phyloP scores from a whole-genome alignment of 169 alveolate species.

The Plasmodium falciparum region DNA sequence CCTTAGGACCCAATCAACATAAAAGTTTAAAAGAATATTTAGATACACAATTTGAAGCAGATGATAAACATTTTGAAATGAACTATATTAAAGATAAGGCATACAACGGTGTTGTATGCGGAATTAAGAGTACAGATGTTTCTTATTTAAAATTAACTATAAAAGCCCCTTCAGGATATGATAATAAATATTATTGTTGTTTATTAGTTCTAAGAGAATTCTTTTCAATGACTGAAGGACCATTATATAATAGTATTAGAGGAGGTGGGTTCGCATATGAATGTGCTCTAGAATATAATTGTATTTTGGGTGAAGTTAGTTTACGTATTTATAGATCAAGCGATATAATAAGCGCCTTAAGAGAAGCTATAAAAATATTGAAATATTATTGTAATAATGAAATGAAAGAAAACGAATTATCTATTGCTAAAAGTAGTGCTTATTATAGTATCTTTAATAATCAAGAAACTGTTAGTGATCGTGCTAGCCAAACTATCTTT shows the following conservation, averaged over 20 bases:
- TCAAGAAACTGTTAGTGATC: conserved; percentile 79
- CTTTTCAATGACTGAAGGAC: conserved; percentile 85
- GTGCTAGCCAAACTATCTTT: conserved; percentile 79
- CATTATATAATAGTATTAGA: conserved; percentile 83
- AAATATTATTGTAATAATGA: conserved; percentile 41
- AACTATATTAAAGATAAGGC: conserved; percentile 31
- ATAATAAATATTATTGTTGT: conserved; percentile 73
- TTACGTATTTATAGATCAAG: conserved; percentile 68
- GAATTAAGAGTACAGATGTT: conserved; percentile 82
- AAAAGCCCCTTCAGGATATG: conserved; percentile 81
- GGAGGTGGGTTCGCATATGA: conserved; percentile 87
- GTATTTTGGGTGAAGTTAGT: conserved; percentile 81
- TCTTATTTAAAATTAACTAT: conserved; percentile 77
- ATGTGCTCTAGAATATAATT: conserved; percentile 77
- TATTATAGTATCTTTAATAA: conserved; percentile 78
- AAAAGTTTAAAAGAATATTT: conserved; percentile 65
- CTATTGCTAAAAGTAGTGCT: conserved; percentile 80
- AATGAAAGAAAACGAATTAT: conserved; percentile 74
- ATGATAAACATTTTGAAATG: conserved; percentile 20
- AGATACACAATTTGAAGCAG: conserved; percentile 32
- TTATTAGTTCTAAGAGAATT: conserved; percentile 78
- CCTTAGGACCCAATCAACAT: conserved; percentile 47
- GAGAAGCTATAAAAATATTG: conserved; percentile 77
- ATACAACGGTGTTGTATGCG: conserved; percentile 68
- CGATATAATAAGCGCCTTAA: conserved; percentile 73